phyloP scores from a whole-genome alignment of 2,329 filamentous ascomycete species.

The Aureobasidium sp. region DNA sequence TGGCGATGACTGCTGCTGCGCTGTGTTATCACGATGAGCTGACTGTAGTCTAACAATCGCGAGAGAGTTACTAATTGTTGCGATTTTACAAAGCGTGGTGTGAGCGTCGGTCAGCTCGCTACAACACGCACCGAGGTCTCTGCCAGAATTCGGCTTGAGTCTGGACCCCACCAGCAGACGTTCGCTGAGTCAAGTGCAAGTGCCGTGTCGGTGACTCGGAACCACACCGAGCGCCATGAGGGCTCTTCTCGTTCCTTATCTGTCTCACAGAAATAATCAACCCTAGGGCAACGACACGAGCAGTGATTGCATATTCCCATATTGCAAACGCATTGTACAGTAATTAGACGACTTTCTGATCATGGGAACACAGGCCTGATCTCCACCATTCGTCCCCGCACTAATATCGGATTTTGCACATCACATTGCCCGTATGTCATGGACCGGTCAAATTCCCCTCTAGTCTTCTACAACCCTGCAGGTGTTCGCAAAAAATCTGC shows the following conservation, averaged over 20 bases:
- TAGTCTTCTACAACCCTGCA: not conserved
- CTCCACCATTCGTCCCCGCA: not conserved
- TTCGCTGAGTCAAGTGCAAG: not conserved
- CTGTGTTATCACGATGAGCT: not conserved
- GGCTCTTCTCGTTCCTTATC: not conserved
- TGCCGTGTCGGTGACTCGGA: not conserved
- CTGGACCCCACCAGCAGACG: not conserved
- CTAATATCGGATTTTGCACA: not conserved
- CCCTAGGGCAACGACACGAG: not conserved
- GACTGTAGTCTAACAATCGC: not conserved
- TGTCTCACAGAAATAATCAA: not conserved
- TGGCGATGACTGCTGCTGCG: not conserved
- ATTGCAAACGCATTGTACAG: not conserved
- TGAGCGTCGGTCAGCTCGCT: not conserved
- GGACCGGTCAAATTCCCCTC: not conserved
- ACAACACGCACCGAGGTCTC: not conserved
- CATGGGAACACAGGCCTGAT: not conserved
- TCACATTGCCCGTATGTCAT: not conserved
- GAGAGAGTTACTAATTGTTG: not conserved
- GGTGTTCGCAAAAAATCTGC: constrained; percentile 3
- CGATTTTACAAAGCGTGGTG: not conserved
- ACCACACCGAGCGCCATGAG: not conserved
- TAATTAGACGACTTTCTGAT: not conserved
- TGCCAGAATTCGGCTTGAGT: not conserved
- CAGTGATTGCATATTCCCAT: not conserved